Percentiles rank a stretch among this genome's conserved stretches.
Evolutionary conservation across 257 asterid species (phyloP).

Genomic region (Nicotiana tabacum): DNA sequence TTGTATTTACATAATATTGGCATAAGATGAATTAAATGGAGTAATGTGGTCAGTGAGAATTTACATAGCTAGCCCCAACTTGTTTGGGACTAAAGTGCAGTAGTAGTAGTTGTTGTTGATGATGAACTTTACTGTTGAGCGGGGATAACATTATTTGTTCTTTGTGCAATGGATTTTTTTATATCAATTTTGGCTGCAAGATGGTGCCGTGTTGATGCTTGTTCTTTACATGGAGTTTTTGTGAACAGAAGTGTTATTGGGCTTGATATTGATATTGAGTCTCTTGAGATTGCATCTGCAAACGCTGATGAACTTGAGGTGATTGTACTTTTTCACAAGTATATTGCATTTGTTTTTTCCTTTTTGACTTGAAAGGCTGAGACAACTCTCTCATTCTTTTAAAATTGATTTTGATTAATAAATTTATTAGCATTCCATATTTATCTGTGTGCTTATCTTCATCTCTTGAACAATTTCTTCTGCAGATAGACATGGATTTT

Average conservation of each 20-base stretch:
- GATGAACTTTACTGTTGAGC: background rate
- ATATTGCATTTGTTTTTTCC: background rate
- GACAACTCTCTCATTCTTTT: background rate
- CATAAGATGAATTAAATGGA: no score
- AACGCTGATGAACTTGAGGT: conserved; percentile 90
- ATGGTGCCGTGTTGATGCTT: background rate
- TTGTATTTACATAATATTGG: no score
- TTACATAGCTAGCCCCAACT: no score
- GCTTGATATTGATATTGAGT: conserved; percentile 70
- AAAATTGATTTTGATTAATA: background rate
- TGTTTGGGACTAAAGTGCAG: no score
- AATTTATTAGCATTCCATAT: background rate
- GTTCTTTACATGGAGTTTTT: conserved; percentile 12
- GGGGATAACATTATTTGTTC: background rate
- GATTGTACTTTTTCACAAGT: conserved; percentile 11
- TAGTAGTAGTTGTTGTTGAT: no score
- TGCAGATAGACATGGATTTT: conserved; percentile 75
- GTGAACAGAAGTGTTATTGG: conserved; percentile 62
- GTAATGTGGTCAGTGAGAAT: no score
- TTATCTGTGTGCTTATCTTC: background rate
- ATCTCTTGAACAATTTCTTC: conserved; percentile 10
- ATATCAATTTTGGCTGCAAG: no score
- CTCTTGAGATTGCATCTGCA: conserved; percentile 79
- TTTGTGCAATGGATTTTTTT: background rate
- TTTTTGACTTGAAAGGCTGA: background rate